phyloP scores from a whole-genome alignment of 805 yeast species.

The Wickerhamiella nectarea region DNA sequence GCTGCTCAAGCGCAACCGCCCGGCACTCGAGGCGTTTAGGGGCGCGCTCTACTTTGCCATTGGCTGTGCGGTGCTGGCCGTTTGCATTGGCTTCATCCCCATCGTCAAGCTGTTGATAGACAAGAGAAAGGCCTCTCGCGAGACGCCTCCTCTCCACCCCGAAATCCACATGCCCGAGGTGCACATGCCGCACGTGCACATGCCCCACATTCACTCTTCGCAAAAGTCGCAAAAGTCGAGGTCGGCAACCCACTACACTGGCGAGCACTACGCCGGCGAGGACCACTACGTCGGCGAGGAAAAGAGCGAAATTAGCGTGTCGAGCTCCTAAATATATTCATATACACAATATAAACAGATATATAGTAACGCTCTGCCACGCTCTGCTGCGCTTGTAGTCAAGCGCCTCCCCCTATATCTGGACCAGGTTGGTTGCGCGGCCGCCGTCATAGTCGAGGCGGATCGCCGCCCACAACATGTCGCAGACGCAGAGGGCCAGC shows the following conservation, averaged over 20 bases:
- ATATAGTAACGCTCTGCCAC: no score
- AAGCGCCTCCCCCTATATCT: no score
- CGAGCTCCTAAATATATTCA: background rate
- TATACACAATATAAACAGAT: no score
- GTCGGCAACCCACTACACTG: no score
- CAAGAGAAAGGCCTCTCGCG: no score
- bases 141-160: no score
- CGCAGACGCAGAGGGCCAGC: conserved; percentile 53
- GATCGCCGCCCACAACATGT: conserved; percentile 69
- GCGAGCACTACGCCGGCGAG: no score
- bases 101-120: background rate
- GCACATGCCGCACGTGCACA: no score
- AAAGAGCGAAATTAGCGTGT: background rate
- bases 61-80: conserved; percentile 44
- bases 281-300: background rate
- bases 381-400: no score
- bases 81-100: conserved; percentile 14
- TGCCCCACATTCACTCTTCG: no score
- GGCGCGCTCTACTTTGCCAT: conserved; percentile 47
- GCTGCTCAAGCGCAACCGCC: conserved; percentile 1
- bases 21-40: conserved; percentile 35
- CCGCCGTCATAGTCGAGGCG: conserved; percentile 49
- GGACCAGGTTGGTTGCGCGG: conserved; percentile 12
- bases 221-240: no score
- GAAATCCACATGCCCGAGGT: no score